Percentiles rank a stretch among this genome's conserved stretches.
Evolutionary conservation across 1,284 basidiomycete genomes (phyloP).

Genomic region (Sporisorium sorghi): DNA sequence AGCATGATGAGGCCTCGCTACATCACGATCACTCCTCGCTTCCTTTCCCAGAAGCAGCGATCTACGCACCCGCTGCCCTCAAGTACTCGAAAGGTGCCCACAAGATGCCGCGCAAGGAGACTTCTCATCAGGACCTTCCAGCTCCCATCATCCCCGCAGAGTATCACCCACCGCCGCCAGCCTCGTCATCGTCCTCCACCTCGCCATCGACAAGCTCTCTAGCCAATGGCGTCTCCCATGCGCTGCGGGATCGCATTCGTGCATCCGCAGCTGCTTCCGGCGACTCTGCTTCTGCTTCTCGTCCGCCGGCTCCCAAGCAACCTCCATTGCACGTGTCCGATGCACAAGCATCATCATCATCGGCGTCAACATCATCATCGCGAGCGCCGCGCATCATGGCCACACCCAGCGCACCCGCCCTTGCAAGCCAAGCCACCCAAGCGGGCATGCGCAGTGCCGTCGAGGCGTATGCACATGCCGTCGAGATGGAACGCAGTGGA

Average conservation of each 20-base stretch:
- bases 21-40: conserved; percentile 4
- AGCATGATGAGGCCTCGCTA: neutral
- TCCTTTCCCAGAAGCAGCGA: conserved; percentile 45
- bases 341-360: conserved; percentile 8
- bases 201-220: conserved; percentile 12
- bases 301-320: neutral
- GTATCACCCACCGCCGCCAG: conserved; percentile 16
- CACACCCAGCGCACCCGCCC: conserved; percentile 27
- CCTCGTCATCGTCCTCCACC: neutral
- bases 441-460: conserved; percentile 49
- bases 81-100: conserved; percentile 51
- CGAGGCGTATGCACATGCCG: conserved; percentile 55
- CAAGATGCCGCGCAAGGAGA: conserved; percentile 23
- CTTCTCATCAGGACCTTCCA: conserved; percentile 12
- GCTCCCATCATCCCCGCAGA: conserved; percentile 20
- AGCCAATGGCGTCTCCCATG: conserved; percentile 27
- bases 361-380: neutral
- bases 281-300: no score
- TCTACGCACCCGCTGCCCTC: conserved; percentile 50
- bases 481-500: conserved; percentile 57
- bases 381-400: conserved; percentile 29
- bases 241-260: conserved; percentile 24
- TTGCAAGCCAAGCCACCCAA: conserved; percentile 31
- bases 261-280: conserved; percentile 28
- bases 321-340: neutral